Percentiles rank a stretch among this genome's conserved stretches.
Conservation (phyloP, 345 rosid species). For the Mallotus nudiflorus region DNA sequence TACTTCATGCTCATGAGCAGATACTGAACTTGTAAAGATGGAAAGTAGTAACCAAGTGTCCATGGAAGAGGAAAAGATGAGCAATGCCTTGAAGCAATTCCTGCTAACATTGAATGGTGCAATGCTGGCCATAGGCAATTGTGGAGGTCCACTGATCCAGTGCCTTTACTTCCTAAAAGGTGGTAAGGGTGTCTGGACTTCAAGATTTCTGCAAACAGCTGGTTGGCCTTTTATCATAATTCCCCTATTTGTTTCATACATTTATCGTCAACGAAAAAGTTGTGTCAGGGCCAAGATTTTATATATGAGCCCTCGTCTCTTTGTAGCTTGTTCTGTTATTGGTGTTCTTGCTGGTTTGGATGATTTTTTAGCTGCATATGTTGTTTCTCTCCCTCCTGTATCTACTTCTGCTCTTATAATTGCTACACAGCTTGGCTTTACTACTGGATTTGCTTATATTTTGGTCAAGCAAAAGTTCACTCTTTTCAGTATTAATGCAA, state of each 20-base stretch:
- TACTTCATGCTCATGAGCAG: too few relatives aligned
- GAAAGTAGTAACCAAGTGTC: too few relatives aligned
- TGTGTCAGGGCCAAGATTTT: constrained; percentile 7
- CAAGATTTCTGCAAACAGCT: constrained; percentile 30
- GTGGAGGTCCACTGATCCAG: constrained; percentile 32
- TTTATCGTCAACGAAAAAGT: constrained; percentile 26
- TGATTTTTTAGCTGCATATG: constrained; percentile 22
- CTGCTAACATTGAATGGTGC: constrained; percentile 25
- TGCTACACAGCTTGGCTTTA: constrained; percentile 19
- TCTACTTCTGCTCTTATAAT: constrained; percentile 26
- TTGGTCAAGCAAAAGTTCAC: constrained; percentile 27
- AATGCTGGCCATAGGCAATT: constrained; percentile 22
- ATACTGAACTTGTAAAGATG: too few relatives aligned
- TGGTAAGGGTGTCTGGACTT: constrained; percentile 31
- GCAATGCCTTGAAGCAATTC: too few relatives aligned
- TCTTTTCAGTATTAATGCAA: constrained; percentile 17
- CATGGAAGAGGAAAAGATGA: too few relatives aligned
- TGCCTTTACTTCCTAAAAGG: constrained; percentile 32
- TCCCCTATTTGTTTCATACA: constrained; percentile 24
- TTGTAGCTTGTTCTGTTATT: constrained; percentile 18
- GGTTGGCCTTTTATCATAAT: constrained; percentile 35
- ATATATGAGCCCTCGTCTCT: constrained; percentile 17
- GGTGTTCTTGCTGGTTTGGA: constrained; percentile 27
- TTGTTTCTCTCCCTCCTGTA: constrained; percentile 18
- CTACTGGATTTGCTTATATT: constrained; percentile 20